Percentiles rank a stretch among this genome's conserved stretches.
Conservation (phyloP, 768 basidiomycete species). For the Postia placenta region DNA sequence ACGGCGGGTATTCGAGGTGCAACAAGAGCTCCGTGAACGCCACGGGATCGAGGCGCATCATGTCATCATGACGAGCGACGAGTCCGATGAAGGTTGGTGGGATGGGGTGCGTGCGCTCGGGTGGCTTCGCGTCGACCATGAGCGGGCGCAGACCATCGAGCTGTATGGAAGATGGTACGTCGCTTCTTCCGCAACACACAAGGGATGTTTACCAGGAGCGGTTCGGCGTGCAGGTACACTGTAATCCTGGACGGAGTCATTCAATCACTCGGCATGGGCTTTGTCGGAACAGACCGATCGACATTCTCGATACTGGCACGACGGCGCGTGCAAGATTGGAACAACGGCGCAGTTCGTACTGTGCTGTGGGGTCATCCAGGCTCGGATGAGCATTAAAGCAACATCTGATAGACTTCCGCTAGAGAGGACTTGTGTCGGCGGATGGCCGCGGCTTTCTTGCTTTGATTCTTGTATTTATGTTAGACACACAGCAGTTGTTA, state of each 20-base stretch:
- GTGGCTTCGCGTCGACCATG: constrained; percentile 28
- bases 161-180: constrained; percentile 28
- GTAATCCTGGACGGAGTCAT: constrained; percentile 62
- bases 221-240: constrained; percentile 46
- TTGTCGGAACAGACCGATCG: constrained; percentile 65
- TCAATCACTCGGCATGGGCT: constrained; percentile 57
- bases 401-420: too few species aligned
- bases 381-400: constrained; percentile 50
- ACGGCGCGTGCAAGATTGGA: constrained; percentile 60
- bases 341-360: constrained; percentile 39
- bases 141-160: constrained; percentile 22
- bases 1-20: constrained; percentile 27
- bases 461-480: too few species aligned
- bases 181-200: too few species aligned
- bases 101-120: constrained; percentile 23
- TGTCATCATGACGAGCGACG: constrained; percentile 37
- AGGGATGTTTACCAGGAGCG: too few species aligned
- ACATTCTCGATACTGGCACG: constrained; percentile 64
- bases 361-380: constrained; percentile 51
- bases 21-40: constrained; percentile 22
- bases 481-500: too few species aligned
- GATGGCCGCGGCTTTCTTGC: too few species aligned
- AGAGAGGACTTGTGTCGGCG: too few species aligned
- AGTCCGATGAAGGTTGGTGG: constrained; percentile 32
- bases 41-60: constrained; percentile 21